These are phyloP conservation scores for Beauveria pseudobassiana DNA, from an alignment of 2,329 filamentous ascomycete species.

Conservation along the genomic window DNA sequence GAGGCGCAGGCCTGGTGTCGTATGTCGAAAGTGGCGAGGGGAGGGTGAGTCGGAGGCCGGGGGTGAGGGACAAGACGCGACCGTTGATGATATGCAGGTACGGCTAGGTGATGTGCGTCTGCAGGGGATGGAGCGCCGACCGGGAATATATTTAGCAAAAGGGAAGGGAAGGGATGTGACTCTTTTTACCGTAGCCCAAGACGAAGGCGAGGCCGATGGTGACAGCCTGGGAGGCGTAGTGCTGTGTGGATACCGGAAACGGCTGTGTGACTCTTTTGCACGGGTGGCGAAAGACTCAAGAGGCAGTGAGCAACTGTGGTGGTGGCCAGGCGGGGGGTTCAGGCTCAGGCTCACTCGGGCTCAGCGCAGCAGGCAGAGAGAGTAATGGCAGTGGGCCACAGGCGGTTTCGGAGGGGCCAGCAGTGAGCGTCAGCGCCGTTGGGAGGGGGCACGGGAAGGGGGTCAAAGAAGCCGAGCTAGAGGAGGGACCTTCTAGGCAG, in stretches of 20 bases:
- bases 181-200: slow-evolving; percentile 23
- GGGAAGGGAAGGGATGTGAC: slow-evolving; percentile 20
- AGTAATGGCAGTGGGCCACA: slow-evolving; percentile 12
- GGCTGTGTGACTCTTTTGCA: slow-evolving; percentile 30
- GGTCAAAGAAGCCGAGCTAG: not conserved
- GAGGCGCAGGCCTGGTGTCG: not conserved
- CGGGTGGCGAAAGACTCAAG: slow-evolving; percentile 27
- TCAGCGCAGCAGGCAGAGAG: slow-evolving; percentile 10
- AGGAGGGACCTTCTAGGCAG: not conserved
- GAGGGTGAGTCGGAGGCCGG: slow-evolving; percentile 13
- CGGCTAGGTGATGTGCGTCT: slow-evolving; percentile 6
- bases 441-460: not conserved
- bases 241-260: slow-evolving; percentile 17
- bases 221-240: slow-evolving; percentile 18
- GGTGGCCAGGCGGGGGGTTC: slow-evolving; percentile 20
- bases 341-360: not conserved
- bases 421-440: slow-evolving; percentile 7
- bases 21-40: slow-evolving; percentile 2
- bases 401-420: slow-evolving; percentile 31
- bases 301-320: slow-evolving; percentile 9
- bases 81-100: slow-evolving; percentile 14
- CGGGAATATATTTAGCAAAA: slow-evolving; percentile 3
- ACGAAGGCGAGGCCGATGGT: slow-evolving; percentile 20
- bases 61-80: slow-evolving; percentile 16
- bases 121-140: slow-evolving; percentile 1